phyloP scores from a whole-genome alignment of 1,284 basidiomycete genomes.

The Megacollybia platyphylla region DNA sequence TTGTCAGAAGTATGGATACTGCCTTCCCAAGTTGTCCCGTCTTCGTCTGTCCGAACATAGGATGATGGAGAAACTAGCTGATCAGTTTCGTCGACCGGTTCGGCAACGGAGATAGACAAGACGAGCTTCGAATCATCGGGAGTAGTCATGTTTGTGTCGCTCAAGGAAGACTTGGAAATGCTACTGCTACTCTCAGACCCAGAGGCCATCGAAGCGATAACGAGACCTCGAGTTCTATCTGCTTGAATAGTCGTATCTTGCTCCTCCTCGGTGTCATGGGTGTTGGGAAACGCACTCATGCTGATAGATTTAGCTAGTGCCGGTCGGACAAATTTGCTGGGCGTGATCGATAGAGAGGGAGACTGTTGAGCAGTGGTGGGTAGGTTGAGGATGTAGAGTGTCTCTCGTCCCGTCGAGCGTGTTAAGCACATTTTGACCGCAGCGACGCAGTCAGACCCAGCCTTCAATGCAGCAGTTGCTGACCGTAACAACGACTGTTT shows the following conservation, averaged over 20 bases:
- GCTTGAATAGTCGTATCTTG: conserved; percentile 46
- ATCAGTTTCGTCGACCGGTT: conserved; percentile 23
- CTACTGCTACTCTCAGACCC: conserved; percentile 26
- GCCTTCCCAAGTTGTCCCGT: conserved; percentile 44
- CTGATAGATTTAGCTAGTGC: conserved; percentile 19
- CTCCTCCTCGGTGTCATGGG: conserved; percentile 25
- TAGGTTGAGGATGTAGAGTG: conserved; percentile 51
- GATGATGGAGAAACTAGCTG: conserved; percentile 34
- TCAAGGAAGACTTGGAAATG: conserved; percentile 28
- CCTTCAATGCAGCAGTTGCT: conserved; percentile 79
- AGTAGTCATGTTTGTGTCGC: conserved; percentile 33
- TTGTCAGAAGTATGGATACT: conserved; percentile 36
- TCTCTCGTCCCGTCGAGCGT: conserved; percentile 38
- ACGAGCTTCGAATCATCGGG: conserved; percentile 26
- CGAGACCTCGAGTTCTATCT: conserved; percentile 10
- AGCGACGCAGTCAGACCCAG: conserved; percentile 80
- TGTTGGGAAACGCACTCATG: conserved; percentile 20
- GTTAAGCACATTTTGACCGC: conserved; percentile 71
- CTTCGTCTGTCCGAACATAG: conserved; percentile 31
- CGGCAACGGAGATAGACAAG: conserved; percentile 16
- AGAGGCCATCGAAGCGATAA: conserved; percentile 13
- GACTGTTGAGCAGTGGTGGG: conserved; percentile 34
- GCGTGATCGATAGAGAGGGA: conserved; percentile 21
- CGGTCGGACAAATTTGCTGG: conserved; percentile 27
- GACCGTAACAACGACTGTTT: conserved; percentile 67